Base-by-base conservation (phyloP, 164 flowering plant species). In the Vitis riparia region DNA sequence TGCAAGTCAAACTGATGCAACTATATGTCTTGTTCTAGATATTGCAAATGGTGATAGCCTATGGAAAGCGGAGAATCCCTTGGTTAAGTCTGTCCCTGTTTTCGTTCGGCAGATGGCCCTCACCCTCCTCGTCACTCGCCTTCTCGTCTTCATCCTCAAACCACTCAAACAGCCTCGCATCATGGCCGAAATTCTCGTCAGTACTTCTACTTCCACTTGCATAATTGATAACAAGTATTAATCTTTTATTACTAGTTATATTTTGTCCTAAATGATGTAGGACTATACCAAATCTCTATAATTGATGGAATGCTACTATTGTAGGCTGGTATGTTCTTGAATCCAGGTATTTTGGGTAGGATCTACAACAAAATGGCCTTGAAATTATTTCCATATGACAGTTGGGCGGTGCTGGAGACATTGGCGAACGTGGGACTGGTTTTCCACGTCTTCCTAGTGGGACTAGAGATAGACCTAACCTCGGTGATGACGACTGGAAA, bases 291-390 rank as follows among this genome's bases (percentile, higher is more conserved):
- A 23, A 37, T 37, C 7, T 37, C 44, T 37, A 37, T 0, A 37
- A 37, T 37, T 37, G 7, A 37, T 37, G 44, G 2, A 37, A 12
- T 50, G 8, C n/a, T 15, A 15, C 63, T 7, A 17, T 49, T 76
- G 66, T 58, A 85, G 88, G 79, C 72, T 56, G 84, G 86, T 1
- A 19, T 85, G 1, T 10, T 79, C 8, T 3, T 85, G 27, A 77
- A 86, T 29, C 83, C 80, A 32, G 5, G 62, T 44, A 2, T 29
- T 79, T 0, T 83, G 86, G 27, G 2, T 23, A 11, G 51, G 47
- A 5, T 14, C 63, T 1, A 0, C 5, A 5, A 5, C 7, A 6
- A 6, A 0, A 6, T 37, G 7, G 44, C 44, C 44, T 3, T 6
- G 11, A 47, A 51, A 14, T 3, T 55, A 13, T 77, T 69, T 50